Conservation (phyloP, 352 stramenopile species). For the Phytophthora pinifolia region DNA sequence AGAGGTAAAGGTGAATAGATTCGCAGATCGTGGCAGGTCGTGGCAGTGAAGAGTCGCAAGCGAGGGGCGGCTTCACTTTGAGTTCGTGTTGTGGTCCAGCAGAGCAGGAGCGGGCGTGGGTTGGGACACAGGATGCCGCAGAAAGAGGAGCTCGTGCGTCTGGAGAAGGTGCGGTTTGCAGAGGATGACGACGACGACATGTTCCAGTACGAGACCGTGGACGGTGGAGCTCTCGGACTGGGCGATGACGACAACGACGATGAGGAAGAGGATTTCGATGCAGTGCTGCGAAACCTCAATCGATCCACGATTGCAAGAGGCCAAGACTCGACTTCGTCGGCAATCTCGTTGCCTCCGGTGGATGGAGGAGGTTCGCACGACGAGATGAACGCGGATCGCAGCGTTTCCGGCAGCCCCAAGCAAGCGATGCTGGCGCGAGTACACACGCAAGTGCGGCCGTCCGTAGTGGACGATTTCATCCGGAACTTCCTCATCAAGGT, state of each 20-base stretch:
- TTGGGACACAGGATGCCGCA: conserved; percentile 28
- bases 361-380: conserved; percentile 11
- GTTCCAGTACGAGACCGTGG: conserved; percentile 82
- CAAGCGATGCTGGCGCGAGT: conserved; percentile 25
- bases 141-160: conserved; percentile 79
- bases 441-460: conserved; percentile 76
- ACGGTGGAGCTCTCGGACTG: conserved; percentile 52
- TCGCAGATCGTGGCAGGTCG: conserved; percentile 8
- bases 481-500: conserved; percentile 96
- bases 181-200: conserved; percentile 85
- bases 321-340: conserved; percentile 18
- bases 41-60: conserved; percentile 22
- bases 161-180: conserved; percentile 85
- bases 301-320: conserved; percentile 45
- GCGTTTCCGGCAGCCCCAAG: conserved; percentile 25
- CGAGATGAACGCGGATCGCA: conserved; percentile 19
- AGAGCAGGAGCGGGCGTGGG: not conserved
- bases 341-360: conserved; percentile 8
- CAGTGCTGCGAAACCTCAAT: conserved; percentile 72
- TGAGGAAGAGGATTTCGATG: conserved; percentile 89
- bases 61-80: conserved; percentile 1
- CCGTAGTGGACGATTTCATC: conserved; percentile 94
- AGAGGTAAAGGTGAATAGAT: conserved; percentile 29
- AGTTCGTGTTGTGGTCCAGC: conserved; percentile 8
- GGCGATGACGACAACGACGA: conserved; percentile 71